Base-by-base conservation (phyloP, 2,329 filamentous ascomycete species). In the Ceratocystiopsis minuta region DNA sequence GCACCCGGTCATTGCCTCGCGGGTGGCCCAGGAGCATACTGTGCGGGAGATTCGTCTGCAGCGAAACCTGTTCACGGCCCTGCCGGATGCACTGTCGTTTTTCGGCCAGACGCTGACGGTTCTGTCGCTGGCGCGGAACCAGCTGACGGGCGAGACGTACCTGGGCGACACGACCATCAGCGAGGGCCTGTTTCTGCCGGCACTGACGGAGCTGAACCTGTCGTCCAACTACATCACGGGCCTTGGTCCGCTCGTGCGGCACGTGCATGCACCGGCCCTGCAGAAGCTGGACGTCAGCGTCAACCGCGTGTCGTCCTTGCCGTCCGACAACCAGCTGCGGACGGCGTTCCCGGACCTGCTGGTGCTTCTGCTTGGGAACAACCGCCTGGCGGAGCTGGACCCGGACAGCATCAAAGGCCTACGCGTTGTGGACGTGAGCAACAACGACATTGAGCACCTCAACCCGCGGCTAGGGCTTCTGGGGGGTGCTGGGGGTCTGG, bases 381-480 rank as follows among this genome's bases (percentile, higher is more conserved):
- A 96, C 55, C 75, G 78, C 48, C 70, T 95, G 39, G 65, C 70
- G 6, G 77, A 80, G 14, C 67, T 93, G 15, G 72, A 80, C 1
- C 78, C 83, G 0, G 78, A 85, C 11, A 66, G 75, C 11, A 74
- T 95, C 34, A 67, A 69, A 40, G 87, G 88, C 0, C 57, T 95
- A 43, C 74, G 75, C 48, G 70, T 80, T 6, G 72, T 92, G 3
- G 84, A 93, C 55, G 74, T 85, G 10, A 75, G 75, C 49, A 87
- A 85, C 57, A 96, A 96, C 54, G 80, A 88, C 40, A 84, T 96
- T 47, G 72, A 72, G n/a, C 72, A 75, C 38, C 63, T 96, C 14
- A 83, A 90, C 46, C 80, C 87, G 0, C 75, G 78, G 9, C 68
- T 96, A 12, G 88, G 88, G 0, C 63, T 93, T 13, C 65, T 93